Conservation (phyloP, 2,329 filamentous ascomycete genomes). For the Ascochyta fabae region DNA sequence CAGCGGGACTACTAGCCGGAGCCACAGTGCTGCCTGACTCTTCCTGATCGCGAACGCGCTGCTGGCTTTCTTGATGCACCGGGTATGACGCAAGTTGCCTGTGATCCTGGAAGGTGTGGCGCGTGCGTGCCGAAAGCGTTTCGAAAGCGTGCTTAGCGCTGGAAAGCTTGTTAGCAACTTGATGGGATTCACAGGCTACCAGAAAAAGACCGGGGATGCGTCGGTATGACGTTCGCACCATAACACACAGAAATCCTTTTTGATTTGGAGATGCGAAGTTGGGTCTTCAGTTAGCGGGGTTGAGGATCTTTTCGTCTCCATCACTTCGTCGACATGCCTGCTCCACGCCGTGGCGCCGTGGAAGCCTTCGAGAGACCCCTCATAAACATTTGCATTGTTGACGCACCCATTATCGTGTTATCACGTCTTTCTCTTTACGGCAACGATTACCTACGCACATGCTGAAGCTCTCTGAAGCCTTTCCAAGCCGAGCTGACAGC, state of each 20-base stretch:
- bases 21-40: slow-evolving; percentile 3
- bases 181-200: slow-evolving; percentile 4
- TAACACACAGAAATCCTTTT: background rate
- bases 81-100: slow-evolving; percentile 18
- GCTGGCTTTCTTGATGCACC: slow-evolving; percentile 15
- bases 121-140: slow-evolving; percentile 14
- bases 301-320: background rate
- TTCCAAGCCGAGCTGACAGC: slow-evolving; percentile 12
- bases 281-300: background rate
- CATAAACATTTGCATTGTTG: background rate
- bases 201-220: slow-evolving; percentile 11
- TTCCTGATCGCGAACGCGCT: slow-evolving; percentile 7
- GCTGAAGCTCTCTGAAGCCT: slow-evolving; percentile 16
- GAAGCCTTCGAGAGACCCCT: background rate
- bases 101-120: slow-evolving; percentile 17
- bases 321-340: background rate
- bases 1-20: slow-evolving; percentile 7
- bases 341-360: background rate
- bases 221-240: slow-evolving; percentile 17
- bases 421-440: background rate
- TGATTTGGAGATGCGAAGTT: background rate
- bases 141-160: slow-evolving; percentile 8
- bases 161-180: slow-evolving; percentile 14
- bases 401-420: slow-evolving; percentile 4
- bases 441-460: slow-evolving; percentile 6